These are phyloP conservation scores for Cubamyces lactineus DNA, from an alignment of 768 basidiomycete species.

Conservation along the genomic window DNA sequence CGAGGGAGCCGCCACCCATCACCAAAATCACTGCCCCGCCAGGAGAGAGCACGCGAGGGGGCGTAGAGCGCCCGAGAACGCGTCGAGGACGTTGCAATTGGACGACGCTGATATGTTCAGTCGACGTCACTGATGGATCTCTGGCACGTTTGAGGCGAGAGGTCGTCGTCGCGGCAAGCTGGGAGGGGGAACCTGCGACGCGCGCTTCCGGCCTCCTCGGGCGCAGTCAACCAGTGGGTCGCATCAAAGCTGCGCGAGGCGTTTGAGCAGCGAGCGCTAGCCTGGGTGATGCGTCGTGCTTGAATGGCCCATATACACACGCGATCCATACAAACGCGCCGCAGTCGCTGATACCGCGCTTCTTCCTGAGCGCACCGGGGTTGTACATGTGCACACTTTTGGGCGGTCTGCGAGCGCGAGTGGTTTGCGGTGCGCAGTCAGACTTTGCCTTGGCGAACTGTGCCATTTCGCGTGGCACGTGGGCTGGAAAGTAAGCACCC, in stretches of 20 bases:
- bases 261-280: too few species aligned
- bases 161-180: not conserved
- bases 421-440: not conserved
- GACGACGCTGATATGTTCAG: conserved; percentile 2
- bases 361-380: too few species aligned
- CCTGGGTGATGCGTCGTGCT: too few species aligned
- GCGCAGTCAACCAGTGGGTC: not conserved
- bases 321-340: too few species aligned
- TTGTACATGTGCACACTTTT: too few species aligned
- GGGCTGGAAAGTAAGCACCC: not conserved
- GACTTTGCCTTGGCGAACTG: not conserved
- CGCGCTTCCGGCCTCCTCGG: not conserved
- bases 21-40: not conserved
- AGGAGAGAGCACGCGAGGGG: not conserved
- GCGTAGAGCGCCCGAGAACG: not conserved
- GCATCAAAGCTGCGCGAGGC: not conserved
- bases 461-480: too few species aligned
- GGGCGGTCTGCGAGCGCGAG: too few species aligned
- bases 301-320: too few species aligned
- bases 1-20: conserved; percentile 1
- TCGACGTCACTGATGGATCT: conserved; percentile 10
- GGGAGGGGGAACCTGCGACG: not conserved
- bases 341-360: too few species aligned
- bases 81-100: not conserved
- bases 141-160: conserved; percentile 5